Conservation (phyloP, 2,329 filamentous ascomycete genomes). For the Albophoma yamanashiensis region DNA sequence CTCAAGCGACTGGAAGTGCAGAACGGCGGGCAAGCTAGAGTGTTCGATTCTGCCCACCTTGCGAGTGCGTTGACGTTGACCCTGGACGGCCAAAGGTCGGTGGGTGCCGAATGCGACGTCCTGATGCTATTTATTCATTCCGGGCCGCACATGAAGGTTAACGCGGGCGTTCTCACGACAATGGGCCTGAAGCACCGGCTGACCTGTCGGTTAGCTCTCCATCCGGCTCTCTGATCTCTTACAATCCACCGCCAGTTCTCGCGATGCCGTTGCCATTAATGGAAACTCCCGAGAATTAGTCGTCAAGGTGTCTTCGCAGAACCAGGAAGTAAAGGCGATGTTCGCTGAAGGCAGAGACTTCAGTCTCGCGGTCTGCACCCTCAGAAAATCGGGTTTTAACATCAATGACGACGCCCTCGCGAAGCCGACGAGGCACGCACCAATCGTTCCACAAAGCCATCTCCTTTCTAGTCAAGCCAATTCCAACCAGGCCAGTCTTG, state of each 20-base stretch:
- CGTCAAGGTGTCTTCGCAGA: constrained; percentile 13
- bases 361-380: constrained; percentile 17
- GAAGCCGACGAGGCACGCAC: not conserved
- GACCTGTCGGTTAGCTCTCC: constrained; percentile 13
- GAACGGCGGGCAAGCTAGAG: constrained; percentile 8
- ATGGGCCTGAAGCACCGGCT: not conserved
- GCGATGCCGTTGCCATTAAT: constrained; percentile 12
- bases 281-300: constrained; percentile 10
- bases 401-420: constrained; percentile 9
- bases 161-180: not conserved
- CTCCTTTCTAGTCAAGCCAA: not conserved
- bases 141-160: constrained; percentile 14
- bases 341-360: constrained; percentile 23
- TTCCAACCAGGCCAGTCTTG: not conserved
- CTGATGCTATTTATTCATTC: constrained; percentile 16
- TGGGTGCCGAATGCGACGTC: constrained; percentile 4
- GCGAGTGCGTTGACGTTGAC: constrained; percentile 14
- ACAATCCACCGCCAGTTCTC: constrained; percentile 1
- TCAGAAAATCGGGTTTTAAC: constrained; percentile 19
- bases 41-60: constrained; percentile 11
- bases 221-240: constrained; percentile 17
- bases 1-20: constrained; percentile 18
- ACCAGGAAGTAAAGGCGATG: constrained; percentile 12
- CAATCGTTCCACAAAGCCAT: not conserved
- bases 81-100: constrained; percentile 13